Conservation (phyloP, 2,329 filamentous ascomycete species). For the Ophiostoma perfectum region DNA sequence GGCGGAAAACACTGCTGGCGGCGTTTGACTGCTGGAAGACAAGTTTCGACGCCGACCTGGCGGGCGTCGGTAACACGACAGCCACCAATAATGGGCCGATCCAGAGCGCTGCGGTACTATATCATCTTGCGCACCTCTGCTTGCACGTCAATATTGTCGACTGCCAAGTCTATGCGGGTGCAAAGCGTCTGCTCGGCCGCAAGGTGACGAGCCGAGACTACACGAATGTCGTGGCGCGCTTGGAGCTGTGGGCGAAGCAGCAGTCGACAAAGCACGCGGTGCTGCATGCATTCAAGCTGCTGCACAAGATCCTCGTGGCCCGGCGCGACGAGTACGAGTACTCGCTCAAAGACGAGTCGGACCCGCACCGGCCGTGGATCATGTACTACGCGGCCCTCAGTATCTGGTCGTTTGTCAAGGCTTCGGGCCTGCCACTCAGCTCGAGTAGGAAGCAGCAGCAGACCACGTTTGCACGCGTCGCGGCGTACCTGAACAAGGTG, state of each 20-base stretch:
- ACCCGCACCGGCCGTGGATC: slow-evolving; percentile 84
- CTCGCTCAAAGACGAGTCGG: slow-evolving; percentile 68
- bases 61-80: not conserved
- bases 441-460: too few relatives aligned
- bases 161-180: slow-evolving; percentile 82
- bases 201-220: slow-evolving; percentile 73
- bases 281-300: slow-evolving; percentile 76
- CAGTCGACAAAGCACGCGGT: slow-evolving; percentile 73
- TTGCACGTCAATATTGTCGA: slow-evolving; percentile 85
- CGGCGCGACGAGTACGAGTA: slow-evolving; percentile 47
- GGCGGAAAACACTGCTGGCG: slow-evolving; percentile 68
- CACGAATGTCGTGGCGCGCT: slow-evolving; percentile 63
- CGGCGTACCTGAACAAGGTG: slow-evolving; percentile 52
- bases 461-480: slow-evolving; percentile 31
- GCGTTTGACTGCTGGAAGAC: slow-evolving; percentile 85
- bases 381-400: slow-evolving; percentile 81
- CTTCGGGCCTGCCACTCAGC: slow-evolving; percentile 48
- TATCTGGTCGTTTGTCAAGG: slow-evolving; percentile 83
- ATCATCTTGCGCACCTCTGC: slow-evolving; percentile 83
- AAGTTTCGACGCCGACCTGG: slow-evolving; percentile 70
- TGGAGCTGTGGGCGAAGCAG: slow-evolving; percentile 73
- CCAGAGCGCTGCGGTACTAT: slow-evolving; percentile 72
- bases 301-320: slow-evolving; percentile 66
- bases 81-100: slow-evolving; percentile 52
- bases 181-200: slow-evolving; percentile 64